phyloP scores from a whole-genome alignment of 208 protist genomes.

The Wallacemonas rigidus region DNA sequence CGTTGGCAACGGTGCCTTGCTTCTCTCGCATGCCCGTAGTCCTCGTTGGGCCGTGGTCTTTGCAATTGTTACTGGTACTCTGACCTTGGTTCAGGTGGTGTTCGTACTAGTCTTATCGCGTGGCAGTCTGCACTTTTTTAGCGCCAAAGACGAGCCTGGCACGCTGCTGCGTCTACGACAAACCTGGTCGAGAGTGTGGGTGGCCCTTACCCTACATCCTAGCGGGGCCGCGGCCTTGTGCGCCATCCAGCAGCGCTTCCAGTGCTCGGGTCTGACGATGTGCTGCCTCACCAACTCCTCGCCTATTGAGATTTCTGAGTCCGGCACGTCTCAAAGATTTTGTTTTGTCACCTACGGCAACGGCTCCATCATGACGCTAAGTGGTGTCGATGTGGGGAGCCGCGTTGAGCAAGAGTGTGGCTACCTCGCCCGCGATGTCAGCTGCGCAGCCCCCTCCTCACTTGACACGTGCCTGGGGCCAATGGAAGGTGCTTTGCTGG shows the following conservation, averaged over 20 bases:
- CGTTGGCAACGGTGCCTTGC: slow-evolving; percentile 1
- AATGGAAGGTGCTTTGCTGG: slow-evolving; percentile 11
- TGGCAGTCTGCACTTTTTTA: background rate
- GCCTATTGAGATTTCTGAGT: background rate
- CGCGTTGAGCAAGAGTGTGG: slow-evolving; percentile 10
- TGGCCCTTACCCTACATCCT: background rate
- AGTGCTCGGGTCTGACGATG: slow-evolving; percentile 37
- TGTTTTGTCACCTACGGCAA: slow-evolving; percentile 18
- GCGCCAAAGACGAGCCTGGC: background rate
- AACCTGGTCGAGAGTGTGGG: background rate
- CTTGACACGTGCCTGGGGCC: slow-evolving; percentile 1
- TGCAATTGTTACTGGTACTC: background rate
- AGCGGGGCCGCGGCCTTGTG: slow-evolving; percentile 15
- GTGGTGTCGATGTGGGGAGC: slow-evolving; percentile 2
- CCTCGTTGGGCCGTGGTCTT: background rate
- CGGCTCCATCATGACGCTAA: slow-evolving; percentile 2
- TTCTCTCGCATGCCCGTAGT: background rate
- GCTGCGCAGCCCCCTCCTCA: background rate
- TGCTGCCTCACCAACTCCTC: slow-evolving; percentile 50
- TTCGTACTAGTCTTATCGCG: background rate
- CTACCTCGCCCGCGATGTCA: background rate
- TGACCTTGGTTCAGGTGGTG: background rate
- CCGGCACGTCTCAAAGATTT: background rate
- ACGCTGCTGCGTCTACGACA: background rate
- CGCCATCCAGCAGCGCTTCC: slow-evolving; percentile 24